Conservation (phyloP, 2,329 filamentous ascomycete species). For the Xylaria sp. region DNA sequence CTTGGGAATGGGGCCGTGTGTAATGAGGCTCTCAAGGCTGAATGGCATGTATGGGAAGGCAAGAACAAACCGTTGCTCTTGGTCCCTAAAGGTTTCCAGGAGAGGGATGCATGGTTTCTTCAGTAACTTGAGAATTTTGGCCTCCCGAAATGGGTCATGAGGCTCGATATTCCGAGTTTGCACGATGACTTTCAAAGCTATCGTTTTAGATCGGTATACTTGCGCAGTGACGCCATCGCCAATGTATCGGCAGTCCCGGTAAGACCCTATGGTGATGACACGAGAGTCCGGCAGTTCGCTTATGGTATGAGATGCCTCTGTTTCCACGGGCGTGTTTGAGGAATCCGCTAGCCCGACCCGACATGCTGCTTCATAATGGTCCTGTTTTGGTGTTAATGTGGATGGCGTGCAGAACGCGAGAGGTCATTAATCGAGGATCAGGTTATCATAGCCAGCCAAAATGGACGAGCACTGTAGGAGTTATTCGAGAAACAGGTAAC, state of each 20-base stretch:
- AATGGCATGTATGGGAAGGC: conserved; percentile 86
- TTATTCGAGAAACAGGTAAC: neutral
- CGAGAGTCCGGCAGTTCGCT: conserved; percentile 37
- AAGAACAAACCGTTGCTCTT: conserved; percentile 76
- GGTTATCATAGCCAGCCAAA: neutral
- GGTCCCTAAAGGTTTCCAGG: conserved; percentile 77
- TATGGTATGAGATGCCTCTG: conserved; percentile 12
- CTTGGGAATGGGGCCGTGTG: conserved; percentile 52
- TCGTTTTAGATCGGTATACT: conserved; percentile 74
- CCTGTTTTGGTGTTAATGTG: conserved; percentile 54
- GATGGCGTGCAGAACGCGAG: neutral
- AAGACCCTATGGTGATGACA: conserved; percentile 63
- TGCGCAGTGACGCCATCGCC: conserved; percentile 80
- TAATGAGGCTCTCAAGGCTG: conserved; percentile 76
- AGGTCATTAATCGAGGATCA: conserved; percentile 2
- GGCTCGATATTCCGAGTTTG: conserved; percentile 78
- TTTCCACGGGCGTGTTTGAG: conserved; percentile 40
- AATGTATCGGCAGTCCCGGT: conserved; percentile 64
- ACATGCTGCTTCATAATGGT: conserved; percentile 65
- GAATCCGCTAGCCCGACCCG: conserved; percentile 45
- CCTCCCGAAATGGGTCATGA: conserved; percentile 84
- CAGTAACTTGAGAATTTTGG: conserved; percentile 73
- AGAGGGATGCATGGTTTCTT: conserved; percentile 71
- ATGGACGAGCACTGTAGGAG: conserved; percentile 1
- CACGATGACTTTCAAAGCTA: conserved; percentile 86